Percentiles rank a stretch among this genome's conserved stretches.
Evolutionary conservation across 805 yeast genomes (phyloP).

Genomic region (Kodamaea leandrae): DNA sequence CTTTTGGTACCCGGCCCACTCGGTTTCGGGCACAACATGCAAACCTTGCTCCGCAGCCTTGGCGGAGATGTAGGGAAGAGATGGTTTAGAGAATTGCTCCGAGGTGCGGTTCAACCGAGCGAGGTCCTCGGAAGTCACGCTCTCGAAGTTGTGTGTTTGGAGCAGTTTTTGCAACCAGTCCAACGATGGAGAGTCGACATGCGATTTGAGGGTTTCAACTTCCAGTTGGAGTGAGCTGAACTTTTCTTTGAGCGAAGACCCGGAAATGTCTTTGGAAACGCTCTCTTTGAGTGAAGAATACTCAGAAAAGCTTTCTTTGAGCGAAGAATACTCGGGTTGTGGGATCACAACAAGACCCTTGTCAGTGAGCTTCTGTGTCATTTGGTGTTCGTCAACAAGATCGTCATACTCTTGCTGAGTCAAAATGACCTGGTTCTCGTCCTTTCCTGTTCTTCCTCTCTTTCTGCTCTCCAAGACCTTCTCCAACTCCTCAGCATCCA

Average conservation of each 20-base stretch:
- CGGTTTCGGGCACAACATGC: conserved; percentile 11
- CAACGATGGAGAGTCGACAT: conserved; percentile 21
- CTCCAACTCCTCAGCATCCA: conserved; percentile 24
- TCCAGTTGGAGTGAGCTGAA: too few relatives aligned
- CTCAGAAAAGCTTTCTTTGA: too few relatives aligned
- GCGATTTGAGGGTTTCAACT: conserved; percentile 15
- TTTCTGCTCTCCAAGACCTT: conserved; percentile 20
- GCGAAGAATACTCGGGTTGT: not conserved
- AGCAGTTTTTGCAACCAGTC: conserved; percentile 12
- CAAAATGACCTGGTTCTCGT: conserved; percentile 20
- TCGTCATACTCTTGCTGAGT: conserved; percentile 25
- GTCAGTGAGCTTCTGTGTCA: conserved; percentile 28
- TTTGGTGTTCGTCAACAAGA: conserved; percentile 32
- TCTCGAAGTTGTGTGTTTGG: conserved; percentile 11
- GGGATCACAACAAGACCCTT: conserved; percentile 27
- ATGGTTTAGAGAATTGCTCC: conserved; percentile 20
- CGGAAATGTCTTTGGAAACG: conserved; percentile 31
- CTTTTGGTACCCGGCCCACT: conserved; percentile 15
- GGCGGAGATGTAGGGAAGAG: conserved; percentile 22
- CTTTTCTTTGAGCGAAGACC: too few relatives aligned
- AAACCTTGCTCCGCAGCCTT: conserved; percentile 19
- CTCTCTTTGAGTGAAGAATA: conserved; percentile 8
- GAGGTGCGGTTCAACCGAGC: conserved; percentile 16
- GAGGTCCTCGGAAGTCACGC: conserved; percentile 15
- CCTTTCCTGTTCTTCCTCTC: conserved; percentile 15